phyloP scores from a whole-genome alignment of 1,284 basidiomycete genomes.

The Cryptococcus floricola region DNA sequence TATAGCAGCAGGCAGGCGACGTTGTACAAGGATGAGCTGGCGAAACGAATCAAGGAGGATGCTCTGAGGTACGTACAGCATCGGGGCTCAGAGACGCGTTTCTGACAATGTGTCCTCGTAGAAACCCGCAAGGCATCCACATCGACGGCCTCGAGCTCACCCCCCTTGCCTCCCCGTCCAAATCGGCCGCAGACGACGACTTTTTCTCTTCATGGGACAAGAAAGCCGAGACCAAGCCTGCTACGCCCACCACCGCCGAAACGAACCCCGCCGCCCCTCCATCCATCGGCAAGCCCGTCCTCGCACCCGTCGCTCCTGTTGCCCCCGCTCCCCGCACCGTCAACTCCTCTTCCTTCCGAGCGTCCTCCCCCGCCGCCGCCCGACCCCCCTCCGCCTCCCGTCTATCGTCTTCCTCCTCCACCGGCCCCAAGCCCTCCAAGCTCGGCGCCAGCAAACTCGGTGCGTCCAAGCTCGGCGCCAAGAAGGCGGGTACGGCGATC shows the following conservation, averaged over 20 bases:
- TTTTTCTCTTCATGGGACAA: conserved; percentile 98
- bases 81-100: background rate
- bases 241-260: conserved; percentile 27
- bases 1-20: conserved; percentile 80
- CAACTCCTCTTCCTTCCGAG: conserved; percentile 50
- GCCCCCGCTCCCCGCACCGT: conserved; percentile 45
- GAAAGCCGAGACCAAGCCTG: conserved; percentile 50
- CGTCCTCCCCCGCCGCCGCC: conserved; percentile 52
- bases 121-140: conserved; percentile 69
- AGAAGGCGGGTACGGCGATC: conserved; percentile 68
- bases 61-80: conserved; percentile 56
- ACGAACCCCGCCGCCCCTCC: conserved; percentile 32
- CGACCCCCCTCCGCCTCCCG: conserved; percentile 54
- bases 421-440: conserved; percentile 44
- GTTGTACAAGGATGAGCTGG: conserved; percentile 89
- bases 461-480: conserved; percentile 70
- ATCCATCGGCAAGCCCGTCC: conserved; percentile 32
- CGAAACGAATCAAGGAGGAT: conserved; percentile 77
- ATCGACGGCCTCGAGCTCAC: conserved; percentile 66
- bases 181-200: conserved; percentile 65
- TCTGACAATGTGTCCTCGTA: conserved; percentile 34
- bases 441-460: conserved; percentile 68
- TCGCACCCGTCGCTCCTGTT: background rate
- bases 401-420: conserved; percentile 20
- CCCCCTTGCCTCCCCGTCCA: conserved; percentile 51